Conservation (phyloP, 306 rosid genomes). For the Vachellia collinsii region DNA sequence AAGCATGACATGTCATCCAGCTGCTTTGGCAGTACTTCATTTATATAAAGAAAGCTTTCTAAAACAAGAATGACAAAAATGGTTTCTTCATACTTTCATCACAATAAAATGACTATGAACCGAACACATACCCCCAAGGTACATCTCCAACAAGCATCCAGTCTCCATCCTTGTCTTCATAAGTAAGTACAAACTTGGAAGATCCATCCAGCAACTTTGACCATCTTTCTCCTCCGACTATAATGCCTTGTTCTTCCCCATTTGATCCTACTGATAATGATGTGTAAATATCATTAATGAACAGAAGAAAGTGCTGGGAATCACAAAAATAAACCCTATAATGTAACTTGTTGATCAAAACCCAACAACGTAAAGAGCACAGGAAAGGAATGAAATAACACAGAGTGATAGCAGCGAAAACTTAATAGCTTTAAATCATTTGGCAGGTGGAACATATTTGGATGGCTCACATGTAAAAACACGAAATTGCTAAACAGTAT, state of each 20-base stretch:
- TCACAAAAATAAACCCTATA: constrained; percentile 4
- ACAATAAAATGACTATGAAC: constrained; percentile 9
- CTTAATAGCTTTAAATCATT: not conserved
- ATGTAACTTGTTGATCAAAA: not conserved
- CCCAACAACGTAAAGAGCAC: not conserved
- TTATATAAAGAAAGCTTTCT: not conserved
- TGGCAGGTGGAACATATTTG: not conserved
- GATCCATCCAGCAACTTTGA: constrained; percentile 63
- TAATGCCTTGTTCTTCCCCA: constrained; percentile 40
- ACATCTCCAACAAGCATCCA: constrained; percentile 97
- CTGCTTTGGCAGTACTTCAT: not conserved
- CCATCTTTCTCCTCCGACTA: constrained; percentile 36
- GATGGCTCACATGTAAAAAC: not conserved
- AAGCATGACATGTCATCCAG: constrained; percentile 5
- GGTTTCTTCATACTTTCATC: not conserved
- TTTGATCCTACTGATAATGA: constrained; percentile 46
- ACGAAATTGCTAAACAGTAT: not conserved
- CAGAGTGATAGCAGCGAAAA: not conserved
- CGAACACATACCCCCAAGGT: constrained; percentile 77
- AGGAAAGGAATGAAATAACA: not conserved
- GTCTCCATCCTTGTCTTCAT: constrained; percentile 85
- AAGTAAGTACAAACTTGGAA: constrained; percentile 72
- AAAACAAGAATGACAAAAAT: not conserved
- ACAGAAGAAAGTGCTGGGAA: not conserved
- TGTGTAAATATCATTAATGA: not conserved